Conservation (phyloP, 805 yeast genomes). For the Cyberlindnera euphorbiiphila region DNA sequence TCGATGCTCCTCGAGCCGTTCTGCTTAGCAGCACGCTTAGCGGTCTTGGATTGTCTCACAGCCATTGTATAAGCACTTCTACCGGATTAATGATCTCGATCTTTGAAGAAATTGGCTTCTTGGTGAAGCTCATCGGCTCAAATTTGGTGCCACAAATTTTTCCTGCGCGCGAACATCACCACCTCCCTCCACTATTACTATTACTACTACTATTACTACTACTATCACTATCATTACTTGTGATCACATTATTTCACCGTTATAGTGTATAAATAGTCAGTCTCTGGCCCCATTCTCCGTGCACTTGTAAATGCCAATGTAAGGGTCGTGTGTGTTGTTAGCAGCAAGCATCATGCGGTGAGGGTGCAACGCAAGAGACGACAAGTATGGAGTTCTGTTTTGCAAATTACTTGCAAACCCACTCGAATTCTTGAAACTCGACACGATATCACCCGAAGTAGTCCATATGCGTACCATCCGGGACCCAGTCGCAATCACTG, state of each 20-base stretch:
- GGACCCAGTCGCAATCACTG: slow-evolving; percentile 85
- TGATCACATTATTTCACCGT: too few species aligned
- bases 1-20: slow-evolving; percentile 54
- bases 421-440: slow-evolving; percentile 50
- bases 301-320: slow-evolving; percentile 59
- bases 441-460: slow-evolving; percentile 71
- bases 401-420: slow-evolving; percentile 28
- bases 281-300: slow-evolving; percentile 26
- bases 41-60: slow-evolving; percentile 55
- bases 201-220: too few species aligned
- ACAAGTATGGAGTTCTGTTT: slow-evolving; percentile 42
- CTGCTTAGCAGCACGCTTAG: slow-evolving; percentile 50
- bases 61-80: slow-evolving; percentile 44
- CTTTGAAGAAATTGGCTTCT: too few species aligned
- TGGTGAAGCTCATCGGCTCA: neutral
- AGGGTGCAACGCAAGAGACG: slow-evolving; percentile 79
- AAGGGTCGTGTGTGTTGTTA: slow-evolving; percentile 72
- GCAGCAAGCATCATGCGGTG: slow-evolving; percentile 93
- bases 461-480: slow-evolving; percentile 78
- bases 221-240: too few species aligned
- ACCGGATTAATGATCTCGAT: too few species aligned
- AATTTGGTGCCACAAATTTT: neutral
- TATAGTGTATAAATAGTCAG: too few species aligned
- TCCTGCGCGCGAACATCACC: neutral
- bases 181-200: too few species aligned